These are phyloP conservation scores for Arthroderma sp. DNA, from an alignment of 2,329 filamentous ascomycete species.

Conservation along the genomic window DNA sequence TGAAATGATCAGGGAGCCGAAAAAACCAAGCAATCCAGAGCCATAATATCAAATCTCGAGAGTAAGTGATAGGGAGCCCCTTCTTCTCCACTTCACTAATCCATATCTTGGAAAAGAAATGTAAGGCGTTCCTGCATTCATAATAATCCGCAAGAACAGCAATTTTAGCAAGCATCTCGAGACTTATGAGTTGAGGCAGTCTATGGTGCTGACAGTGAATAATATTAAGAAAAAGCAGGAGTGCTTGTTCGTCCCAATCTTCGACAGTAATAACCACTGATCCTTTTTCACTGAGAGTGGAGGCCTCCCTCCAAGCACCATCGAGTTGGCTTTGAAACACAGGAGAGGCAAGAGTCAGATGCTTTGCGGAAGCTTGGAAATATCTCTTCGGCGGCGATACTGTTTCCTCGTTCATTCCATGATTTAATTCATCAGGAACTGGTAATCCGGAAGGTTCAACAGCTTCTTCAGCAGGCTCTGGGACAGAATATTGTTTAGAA, in stretches of 20 bases:
- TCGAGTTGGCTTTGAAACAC: slow-evolving; percentile 3
- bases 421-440: no score
- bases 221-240: neutral
- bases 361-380: neutral
- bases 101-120: slow-evolving; percentile 11
- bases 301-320: slow-evolving; percentile 1
- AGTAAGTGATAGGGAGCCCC: slow-evolving; percentile 1
- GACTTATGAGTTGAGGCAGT: slow-evolving; percentile 3
- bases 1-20: neutral
- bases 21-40: neutral
- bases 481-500: no score
- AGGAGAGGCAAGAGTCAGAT: slow-evolving; percentile 2
- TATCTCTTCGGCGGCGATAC: no score
- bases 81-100: slow-evolving; percentile 7
- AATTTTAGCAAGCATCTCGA: slow-evolving; percentile 16
- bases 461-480: no score
- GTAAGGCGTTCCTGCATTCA: slow-evolving; percentile 11
- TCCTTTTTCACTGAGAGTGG: neutral
- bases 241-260: neutral
- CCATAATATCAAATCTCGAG: neutral
- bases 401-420: no score
- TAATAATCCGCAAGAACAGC: slow-evolving; percentile 16
- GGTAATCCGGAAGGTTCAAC: no score
- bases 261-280: no score
- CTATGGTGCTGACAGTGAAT: neutral